Conservation (phyloP, 768 basidiomycete genomes). For the Tricholoma sp. region DNA sequence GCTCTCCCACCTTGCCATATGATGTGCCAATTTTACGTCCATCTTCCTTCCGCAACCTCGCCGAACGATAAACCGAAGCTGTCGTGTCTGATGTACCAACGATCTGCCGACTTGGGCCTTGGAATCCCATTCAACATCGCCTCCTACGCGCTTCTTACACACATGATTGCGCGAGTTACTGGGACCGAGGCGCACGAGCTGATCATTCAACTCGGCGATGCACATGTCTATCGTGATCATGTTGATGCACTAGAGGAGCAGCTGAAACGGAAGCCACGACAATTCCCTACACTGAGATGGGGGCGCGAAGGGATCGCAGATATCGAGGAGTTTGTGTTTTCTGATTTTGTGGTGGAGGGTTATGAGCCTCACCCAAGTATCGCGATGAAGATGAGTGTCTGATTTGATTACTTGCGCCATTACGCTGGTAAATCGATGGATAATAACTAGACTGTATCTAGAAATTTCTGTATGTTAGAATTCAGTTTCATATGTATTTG, state of each 20-base stretch:
- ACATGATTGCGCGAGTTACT: conserved; percentile 96
- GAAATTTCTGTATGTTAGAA: no score
- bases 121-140: conserved; percentile 99
- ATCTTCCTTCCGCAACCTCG: conserved; percentile 58
- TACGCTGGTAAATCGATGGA: no score
- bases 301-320: conserved; percentile 54
- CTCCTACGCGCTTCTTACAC: conserved; percentile 94
- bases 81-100: conserved; percentile 96
- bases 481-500: no score
- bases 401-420: conserved; percentile 2
- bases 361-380: conserved; percentile 83
- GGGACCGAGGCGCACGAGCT: conserved; percentile 84
- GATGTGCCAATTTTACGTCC: conserved; percentile 99
- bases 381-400: conserved; percentile 96
- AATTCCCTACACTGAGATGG: conserved; percentile 82
- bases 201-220: conserved; percentile 94
- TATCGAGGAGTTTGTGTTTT: conserved; percentile 76
- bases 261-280: conserved; percentile 67
- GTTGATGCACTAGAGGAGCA: conserved; percentile 83
- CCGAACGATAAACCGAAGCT: conserved; percentile 60
- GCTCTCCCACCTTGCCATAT: conserved; percentile 98
- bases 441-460: no score
- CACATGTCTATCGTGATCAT: conserved; percentile 94
- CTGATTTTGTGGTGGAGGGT: conserved; percentile 84
- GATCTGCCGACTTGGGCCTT: conserved; percentile 94